These are phyloP conservation scores for Fusarium xylarioides DNA, from an alignment of 2,329 filamentous ascomycete genomes.

Conservation along the genomic window DNA sequence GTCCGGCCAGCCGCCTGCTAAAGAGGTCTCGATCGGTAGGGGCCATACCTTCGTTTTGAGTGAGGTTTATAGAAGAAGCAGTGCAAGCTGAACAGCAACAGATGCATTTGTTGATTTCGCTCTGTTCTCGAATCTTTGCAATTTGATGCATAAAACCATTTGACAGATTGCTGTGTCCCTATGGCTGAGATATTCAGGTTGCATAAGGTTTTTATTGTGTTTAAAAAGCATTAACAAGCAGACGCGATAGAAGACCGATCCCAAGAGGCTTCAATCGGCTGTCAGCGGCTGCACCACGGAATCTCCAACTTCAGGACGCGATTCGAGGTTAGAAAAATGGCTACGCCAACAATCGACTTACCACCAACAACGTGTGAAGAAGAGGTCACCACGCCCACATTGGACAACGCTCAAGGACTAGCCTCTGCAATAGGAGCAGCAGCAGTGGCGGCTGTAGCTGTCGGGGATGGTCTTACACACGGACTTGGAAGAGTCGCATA, in stretches of 20 bases:
- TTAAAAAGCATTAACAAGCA: conserved; percentile 13
- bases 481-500: conserved; percentile 12
- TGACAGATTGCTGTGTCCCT: conserved; percentile 7
- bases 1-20: conserved; percentile 38
- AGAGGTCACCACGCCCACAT: conserved; percentile 34
- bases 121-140: conserved; percentile 3
- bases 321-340: conserved; percentile 22
- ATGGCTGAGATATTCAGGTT: conserved; percentile 12
- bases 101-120: background rate
- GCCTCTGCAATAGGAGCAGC: conserved; percentile 41
- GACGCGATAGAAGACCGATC: background rate
- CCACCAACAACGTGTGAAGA: conserved; percentile 39
- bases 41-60: conserved; percentile 6
- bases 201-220: background rate
- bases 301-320: background rate
- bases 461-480: conserved; percentile 21
- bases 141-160: conserved; percentile 1
- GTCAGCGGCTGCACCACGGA: conserved; percentile 1
- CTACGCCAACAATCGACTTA: conserved; percentile 40
- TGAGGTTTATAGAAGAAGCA: conserved; percentile 30
- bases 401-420: conserved; percentile 40
- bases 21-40: conserved; percentile 15
- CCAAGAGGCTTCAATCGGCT: background rate
- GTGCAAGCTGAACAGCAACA: conserved; percentile 22
- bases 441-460: conserved; percentile 38